Conservation (phyloP, 2,329 filamentous ascomycete genomes). For the Colletotrichum agaves region DNA sequence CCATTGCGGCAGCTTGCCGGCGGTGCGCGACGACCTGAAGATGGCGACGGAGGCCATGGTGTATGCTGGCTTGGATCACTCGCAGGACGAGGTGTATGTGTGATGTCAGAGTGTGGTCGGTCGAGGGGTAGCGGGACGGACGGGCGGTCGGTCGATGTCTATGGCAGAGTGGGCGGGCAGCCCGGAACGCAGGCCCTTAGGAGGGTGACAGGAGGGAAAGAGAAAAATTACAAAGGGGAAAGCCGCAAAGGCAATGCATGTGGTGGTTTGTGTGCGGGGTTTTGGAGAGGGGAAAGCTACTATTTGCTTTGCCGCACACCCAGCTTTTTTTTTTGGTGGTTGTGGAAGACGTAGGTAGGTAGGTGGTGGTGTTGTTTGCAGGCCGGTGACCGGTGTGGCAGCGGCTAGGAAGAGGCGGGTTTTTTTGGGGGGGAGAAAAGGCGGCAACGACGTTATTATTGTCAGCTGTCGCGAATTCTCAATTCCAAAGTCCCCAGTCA, state of each 20-base stretch:
- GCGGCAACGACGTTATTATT: conserved; percentile 9
- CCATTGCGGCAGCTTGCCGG: conserved; percentile 49
- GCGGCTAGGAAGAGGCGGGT: conserved; percentile 1
- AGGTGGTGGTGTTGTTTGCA: conserved; percentile 4
- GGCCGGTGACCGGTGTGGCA: conserved; percentile 9
- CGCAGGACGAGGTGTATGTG: not conserved
- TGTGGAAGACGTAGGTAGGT: not conserved
- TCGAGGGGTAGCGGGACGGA: conserved; percentile 11
- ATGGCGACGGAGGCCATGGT: conserved; percentile 57
- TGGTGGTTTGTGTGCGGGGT: conserved; percentile 35
- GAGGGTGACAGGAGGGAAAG: conserved; percentile 19
- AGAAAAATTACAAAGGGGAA: conserved; percentile 23
- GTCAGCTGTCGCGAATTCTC: not conserved
- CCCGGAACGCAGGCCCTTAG: conserved; percentile 27
- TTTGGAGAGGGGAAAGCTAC: conserved; percentile 30
- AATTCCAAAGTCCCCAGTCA: too few species aligned
- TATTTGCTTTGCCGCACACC: conserved; percentile 21
- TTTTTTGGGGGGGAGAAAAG: conserved; percentile 22
- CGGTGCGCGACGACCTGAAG: conserved; percentile 54
- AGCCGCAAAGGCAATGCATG: conserved; percentile 30
- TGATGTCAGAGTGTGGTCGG: conserved; percentile 15
- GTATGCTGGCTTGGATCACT: not conserved
- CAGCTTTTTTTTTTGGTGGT: conserved; percentile 8
- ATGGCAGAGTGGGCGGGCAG: conserved; percentile 26
- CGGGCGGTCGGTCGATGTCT: conserved; percentile 23